Conservation (phyloP, 164 flowering plant species). For the Taxillus chinensis region DNA sequence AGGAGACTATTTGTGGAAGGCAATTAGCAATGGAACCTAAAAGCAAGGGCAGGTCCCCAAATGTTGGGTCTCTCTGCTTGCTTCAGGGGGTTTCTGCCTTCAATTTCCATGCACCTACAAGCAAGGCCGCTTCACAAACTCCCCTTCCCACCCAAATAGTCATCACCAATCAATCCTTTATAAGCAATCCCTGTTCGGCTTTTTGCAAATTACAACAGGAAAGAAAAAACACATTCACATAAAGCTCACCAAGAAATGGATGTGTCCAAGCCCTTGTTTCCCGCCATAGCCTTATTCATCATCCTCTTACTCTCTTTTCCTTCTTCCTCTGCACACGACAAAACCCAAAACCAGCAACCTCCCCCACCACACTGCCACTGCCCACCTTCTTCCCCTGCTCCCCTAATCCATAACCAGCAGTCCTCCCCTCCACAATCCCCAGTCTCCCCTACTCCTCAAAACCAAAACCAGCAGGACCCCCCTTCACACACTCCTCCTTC, state of each 20-base stretch:
- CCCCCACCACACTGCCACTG: not conserved
- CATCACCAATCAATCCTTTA: not conserved
- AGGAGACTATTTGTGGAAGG: no score
- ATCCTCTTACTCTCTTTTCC: slow-evolving; percentile 5
- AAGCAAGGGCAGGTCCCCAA: no score
- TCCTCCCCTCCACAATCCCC: no score
- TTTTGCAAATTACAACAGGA: not conserved
- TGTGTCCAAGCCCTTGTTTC: not conserved
- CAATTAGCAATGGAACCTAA: no score
- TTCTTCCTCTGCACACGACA: slow-evolving; percentile 10
- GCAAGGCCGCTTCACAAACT: not conserved
- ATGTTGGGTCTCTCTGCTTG: not conserved
- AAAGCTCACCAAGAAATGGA: not conserved
- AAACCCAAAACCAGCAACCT: not conserved
- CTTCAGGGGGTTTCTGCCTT: not conserved
- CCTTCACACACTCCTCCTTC: not conserved
- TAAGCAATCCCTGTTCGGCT: not conserved
- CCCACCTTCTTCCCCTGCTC: no score
- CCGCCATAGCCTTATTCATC: slow-evolving; percentile 1
- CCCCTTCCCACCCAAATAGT: no score
- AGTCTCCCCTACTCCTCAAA: not conserved
- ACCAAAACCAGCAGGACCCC: not conserved
- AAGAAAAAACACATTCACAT: not conserved
- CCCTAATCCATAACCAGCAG: no score
- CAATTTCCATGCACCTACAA: not conserved